Conservation (phyloP, 768 basidiomycete species). For the Coprinopsis marcescibilis region DNA sequence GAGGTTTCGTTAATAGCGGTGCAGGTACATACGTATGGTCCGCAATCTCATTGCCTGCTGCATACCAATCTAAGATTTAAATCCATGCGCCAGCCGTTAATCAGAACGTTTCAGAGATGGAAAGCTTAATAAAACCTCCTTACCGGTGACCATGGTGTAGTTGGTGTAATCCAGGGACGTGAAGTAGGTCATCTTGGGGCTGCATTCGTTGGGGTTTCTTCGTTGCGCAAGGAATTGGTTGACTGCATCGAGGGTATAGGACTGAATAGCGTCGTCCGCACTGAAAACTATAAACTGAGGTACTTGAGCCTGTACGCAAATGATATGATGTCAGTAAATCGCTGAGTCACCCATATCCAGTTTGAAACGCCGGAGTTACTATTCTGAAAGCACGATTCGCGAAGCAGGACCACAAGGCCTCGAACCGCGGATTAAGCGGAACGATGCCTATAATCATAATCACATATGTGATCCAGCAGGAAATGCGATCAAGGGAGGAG, state of each 20-base stretch:
- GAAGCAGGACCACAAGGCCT: neutral
- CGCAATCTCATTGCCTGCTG: constrained; percentile 79
- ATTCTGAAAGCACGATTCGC: constrained; percentile 1
- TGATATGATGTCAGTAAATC: too few relatives aligned
- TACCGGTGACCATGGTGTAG: constrained; percentile 63
- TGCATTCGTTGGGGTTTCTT: constrained; percentile 71
- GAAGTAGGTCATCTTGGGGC: constrained; percentile 73
- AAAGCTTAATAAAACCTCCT: constrained; percentile 4
- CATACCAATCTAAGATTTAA: constrained; percentile 55
- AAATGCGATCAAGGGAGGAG: neutral
- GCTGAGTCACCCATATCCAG: too few relatives aligned
- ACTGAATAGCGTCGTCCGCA: constrained; percentile 73
- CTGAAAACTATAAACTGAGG: constrained; percentile 71
- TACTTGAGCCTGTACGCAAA: constrained; percentile 43
- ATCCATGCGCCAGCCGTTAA: neutral
- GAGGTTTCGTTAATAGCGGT: constrained; percentile 5
- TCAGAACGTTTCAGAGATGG: constrained; percentile 5
- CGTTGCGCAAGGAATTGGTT: constrained; percentile 73
- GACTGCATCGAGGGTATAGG: constrained; percentile 67
- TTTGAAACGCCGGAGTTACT: neutral
- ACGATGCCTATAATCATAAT: neutral
- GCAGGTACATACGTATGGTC: constrained; percentile 58
- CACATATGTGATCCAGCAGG: neutral
- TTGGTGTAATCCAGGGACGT: constrained; percentile 70
- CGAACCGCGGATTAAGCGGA: neutral